A percentile compares a stretch with the other conserved stretches of the same genome.
Conservation (phyloP, 2,329 filamentous ascomycete genomes). For the Botrytis fabae region DNA sequence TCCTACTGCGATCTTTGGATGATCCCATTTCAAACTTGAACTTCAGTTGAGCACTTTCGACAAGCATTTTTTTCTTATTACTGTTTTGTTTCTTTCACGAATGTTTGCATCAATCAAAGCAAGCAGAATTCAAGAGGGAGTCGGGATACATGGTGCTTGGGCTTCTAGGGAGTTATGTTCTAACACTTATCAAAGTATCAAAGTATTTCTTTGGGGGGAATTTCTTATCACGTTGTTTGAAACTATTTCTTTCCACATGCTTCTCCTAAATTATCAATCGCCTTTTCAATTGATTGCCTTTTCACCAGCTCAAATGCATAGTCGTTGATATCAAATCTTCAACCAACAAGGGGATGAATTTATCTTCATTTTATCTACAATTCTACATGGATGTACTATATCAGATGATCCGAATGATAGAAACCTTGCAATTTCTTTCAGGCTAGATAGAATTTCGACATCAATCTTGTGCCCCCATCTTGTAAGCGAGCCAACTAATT, state of each 20-base stretch:
- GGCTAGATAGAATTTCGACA: background rate
- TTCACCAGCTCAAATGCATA: background rate
- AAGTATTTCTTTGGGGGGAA: background rate
- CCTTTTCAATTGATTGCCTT: too few relatives aligned
- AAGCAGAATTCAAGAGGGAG: background rate
- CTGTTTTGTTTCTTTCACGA: background rate
- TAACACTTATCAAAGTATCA: background rate
- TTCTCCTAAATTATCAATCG: background rate
- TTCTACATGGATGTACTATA: background rate
- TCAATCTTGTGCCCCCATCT: too few relatives aligned
- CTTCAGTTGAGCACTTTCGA: background rate
- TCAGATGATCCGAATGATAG: background rate
- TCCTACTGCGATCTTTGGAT: background rate
- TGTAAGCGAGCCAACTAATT: background rate
- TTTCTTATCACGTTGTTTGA: background rate
- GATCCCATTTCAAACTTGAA: background rate
- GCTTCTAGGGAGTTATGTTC: background rate
- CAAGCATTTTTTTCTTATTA: background rate
- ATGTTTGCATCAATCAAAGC: too few relatives aligned
- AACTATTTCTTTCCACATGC: too few relatives aligned
- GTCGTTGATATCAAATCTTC: background rate
- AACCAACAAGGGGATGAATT: too few relatives aligned
- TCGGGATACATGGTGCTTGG: background rate
- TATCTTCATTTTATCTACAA: background rate
- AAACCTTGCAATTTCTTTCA: background rate